These are phyloP conservation scores for Pharus latifolius DNA, from an alignment of 176 grass and related monocot genomes.

Conservation along the genomic window DNA sequence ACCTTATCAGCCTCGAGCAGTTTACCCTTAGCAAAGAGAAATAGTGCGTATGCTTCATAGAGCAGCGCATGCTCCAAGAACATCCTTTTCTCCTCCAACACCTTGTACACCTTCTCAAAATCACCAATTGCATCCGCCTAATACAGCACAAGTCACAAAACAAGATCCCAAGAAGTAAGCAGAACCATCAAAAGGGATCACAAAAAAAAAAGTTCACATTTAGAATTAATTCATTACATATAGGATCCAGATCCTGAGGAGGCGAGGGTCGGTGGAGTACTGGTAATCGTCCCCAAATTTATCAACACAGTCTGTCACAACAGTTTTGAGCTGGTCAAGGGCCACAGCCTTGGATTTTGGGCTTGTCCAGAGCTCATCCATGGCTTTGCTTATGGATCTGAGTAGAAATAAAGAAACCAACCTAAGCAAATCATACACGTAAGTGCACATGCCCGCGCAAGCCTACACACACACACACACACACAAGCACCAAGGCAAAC, in stretches of 20 bases:
- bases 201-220: background rate
- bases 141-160: constrained; percentile 9
- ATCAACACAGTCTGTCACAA: constrained; percentile 49
- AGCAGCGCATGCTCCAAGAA: constrained; percentile 65
- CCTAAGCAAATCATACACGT: background rate
- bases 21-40: constrained; percentile 37
- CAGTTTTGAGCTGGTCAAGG: constrained; percentile 28
- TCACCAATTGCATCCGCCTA: constrained; percentile 54
- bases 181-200: background rate
- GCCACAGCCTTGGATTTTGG: background rate
- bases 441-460: no score
- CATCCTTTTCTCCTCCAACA: constrained; percentile 52
- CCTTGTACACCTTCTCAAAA: constrained; percentile 44
- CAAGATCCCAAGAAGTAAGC: background rate
- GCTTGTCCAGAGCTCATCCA: constrained; percentile 31
- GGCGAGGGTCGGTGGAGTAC: constrained; percentile 56
- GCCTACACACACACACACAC: no score
- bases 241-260: constrained; percentile 87
- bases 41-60: constrained; percentile 72
- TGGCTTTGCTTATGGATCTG: constrained; percentile 54
- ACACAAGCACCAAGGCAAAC: background rate
- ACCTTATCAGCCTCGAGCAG: constrained; percentile 56
- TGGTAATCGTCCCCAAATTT: constrained; percentile 51
- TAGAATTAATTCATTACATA: constrained; percentile 44
- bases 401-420: constrained; percentile 17